Evolutionary conservation across 441 rosid genomes (phyloP).

Genomic region (Gossypium gossypioides): DNA sequence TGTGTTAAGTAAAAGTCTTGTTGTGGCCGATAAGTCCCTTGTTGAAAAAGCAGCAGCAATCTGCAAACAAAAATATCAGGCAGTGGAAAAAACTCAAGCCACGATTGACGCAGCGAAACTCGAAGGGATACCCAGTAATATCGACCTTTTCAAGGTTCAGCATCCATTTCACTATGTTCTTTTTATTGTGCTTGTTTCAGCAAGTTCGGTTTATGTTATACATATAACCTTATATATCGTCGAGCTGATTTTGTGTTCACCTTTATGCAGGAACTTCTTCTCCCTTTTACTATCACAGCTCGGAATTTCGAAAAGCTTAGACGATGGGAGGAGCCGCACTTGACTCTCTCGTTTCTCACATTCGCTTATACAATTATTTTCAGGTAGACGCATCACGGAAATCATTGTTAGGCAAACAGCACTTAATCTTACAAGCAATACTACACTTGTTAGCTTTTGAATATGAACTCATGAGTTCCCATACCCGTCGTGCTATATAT

Average conservation of each 20-base stretch:
- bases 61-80: conserved; percentile 60
- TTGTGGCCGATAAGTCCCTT: conserved; percentile 60
- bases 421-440: neutral
- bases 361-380: conserved; percentile 53
- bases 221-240: neutral
- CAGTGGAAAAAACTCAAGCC: conserved; percentile 83
- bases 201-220: neutral
- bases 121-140: conserved; percentile 87
- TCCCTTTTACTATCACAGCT: conserved; percentile 54
- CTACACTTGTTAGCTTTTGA: neutral
- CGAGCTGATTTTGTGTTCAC: neutral
- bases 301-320: conserved; percentile 61
- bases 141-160: conserved; percentile 83
- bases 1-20: conserved; percentile 70
- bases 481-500: neutral
- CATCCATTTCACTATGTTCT: neutral
- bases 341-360: conserved; percentile 70
- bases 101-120: conserved; percentile 88
- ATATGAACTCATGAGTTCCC: neutral
- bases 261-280: conserved; percentile 63
- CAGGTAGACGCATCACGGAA: conserved; percentile 34
- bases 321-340: conserved; percentile 82
- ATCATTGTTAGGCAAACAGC: neutral
- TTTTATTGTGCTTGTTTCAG: neutral
- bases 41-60: conserved; percentile 62